Evolutionary conservation across 164 flowering plant genomes (phyloP).

Genomic region (Aristolochia contorta): DNA sequence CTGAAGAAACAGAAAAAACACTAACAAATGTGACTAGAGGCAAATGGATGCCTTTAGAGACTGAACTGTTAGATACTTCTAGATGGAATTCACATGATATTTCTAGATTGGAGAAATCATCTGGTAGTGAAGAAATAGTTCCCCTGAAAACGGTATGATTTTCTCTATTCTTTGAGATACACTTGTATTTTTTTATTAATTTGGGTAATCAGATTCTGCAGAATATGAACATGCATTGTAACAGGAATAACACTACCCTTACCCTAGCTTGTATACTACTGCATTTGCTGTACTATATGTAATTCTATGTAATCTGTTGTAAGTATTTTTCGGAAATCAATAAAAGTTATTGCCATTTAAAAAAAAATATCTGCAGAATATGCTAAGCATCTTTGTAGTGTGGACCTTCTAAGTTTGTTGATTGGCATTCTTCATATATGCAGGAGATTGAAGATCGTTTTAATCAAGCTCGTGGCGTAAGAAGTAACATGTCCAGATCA

Average conservation of each 20-base stretch:
- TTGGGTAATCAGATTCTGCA: too few species aligned
- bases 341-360: too few species aligned
- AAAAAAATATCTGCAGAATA: neutral
- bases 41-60: slow-evolving; percentile 8
- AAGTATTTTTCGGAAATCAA: too few species aligned
- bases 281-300: too few species aligned
- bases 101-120: slow-evolving; percentile 8
- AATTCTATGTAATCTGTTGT: too few species aligned
- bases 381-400: neutral
- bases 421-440: slow-evolving; percentile 5
- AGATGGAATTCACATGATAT: neutral
- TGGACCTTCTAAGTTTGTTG: neutral
- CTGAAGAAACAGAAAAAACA: slow-evolving; percentile 40
- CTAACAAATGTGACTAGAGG: slow-evolving; percentile 20
- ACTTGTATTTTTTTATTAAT: neutral
- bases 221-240: too few species aligned
- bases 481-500: slow-evolving; percentile 26
- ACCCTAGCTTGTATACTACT: too few species aligned
- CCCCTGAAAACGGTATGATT: slow-evolving; percentile 3
- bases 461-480: slow-evolving; percentile 19
- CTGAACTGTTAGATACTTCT: slow-evolving; percentile 5
- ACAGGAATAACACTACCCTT: too few species aligned
- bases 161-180: neutral
- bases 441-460: slow-evolving; percentile 41
- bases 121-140: slow-evolving; percentile 3